Base-by-base conservation (phyloP, 169 alveolate genomes). In the Cryptosporidium ubiquitum region DNA sequence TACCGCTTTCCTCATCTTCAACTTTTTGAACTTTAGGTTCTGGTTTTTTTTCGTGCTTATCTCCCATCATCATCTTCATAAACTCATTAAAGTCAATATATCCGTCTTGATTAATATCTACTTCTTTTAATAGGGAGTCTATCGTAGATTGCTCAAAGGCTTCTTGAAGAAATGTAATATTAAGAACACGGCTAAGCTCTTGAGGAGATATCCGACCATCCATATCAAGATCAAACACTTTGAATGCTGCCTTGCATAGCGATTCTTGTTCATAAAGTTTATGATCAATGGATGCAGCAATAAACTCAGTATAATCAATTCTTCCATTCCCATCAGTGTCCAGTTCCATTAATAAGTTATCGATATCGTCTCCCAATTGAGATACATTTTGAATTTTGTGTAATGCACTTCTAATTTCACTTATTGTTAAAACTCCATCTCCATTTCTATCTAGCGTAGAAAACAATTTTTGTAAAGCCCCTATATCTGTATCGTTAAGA, bases 251-350 rank as follows among this genome's bases (percentile, higher is more conserved):
- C 93, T 93, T 92, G 74, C 97, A 94, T 47, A 96, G 92, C 35
- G 95, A 96, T 89, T 93, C 95, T 85, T 95, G 96, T 57, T 92
- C 93, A 84, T 95, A 93, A 9, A 93, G 84, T 68, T 94, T 84
- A 86, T 95, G 95, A 86, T 97, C 98, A 40, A 95, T 86, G 42
- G 97, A 92, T n/a, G 99, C 99, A 6, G 99, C 98, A 57, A 97
- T 75, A 91, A 97, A 97, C 91, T 97, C 99, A 14, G 98, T 96
- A 92, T 97, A 97, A 73, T 97, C 99, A 33, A 94, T 95, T n/a
- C 95, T 89, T 55, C 98, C 98, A 84, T 92, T 94, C 7, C 97
- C 97, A 91, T 95, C 96, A 9, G 97, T 95, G 74, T 95, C 98
- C 40, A 95, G 73, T 84, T 93, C 95, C 86, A 92, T 92, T 23